Evolutionary conservation across 148 eudicot genomes (phyloP).

Genomic region (Vaccinium vitisidaea): DNA sequence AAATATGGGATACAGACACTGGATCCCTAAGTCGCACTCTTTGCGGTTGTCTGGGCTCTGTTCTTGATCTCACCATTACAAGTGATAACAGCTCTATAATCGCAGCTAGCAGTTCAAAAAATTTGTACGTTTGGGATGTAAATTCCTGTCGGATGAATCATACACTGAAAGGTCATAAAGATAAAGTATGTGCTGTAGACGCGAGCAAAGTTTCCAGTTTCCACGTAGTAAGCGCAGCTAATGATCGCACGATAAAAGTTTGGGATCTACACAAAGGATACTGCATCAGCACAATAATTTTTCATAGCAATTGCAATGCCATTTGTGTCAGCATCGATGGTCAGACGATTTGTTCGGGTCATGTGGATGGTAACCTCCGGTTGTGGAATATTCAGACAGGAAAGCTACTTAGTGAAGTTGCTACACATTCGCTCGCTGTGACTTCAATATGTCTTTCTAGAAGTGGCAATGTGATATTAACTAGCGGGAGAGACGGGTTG

Average conservation of each 20-base stretch:
- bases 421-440: constrained; percentile 76
- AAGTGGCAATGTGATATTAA: constrained; percentile 72
- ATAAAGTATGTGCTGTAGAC: constrained; percentile 94
- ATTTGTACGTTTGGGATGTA: constrained; percentile 79
- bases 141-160: constrained; percentile 70
- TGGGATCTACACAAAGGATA: constrained; percentile 94
- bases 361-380: constrained; percentile 81
- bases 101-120: constrained; percentile 87
- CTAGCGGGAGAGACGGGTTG: constrained; percentile 88
- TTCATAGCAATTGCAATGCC: constrained; percentile 82
- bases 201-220: constrained; percentile 78
- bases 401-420: constrained; percentile 77
- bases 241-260: constrained; percentile 82
- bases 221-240: constrained; percentile 73
- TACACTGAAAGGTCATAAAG: constrained; percentile 88
- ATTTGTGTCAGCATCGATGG: constrained; percentile 74
- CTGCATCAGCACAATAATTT: constrained; percentile 68
- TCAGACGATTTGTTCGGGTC: constrained; percentile 83
- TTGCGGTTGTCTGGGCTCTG: constrained; percentile 74
- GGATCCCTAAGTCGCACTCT: constrained; percentile 55
- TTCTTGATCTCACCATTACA: constrained; percentile 77
- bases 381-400: constrained; percentile 86
- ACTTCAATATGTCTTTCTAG: constrained; percentile 77
- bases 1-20: constrained; percentile 83
- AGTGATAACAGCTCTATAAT: constrained; percentile 74